Conservation (phyloP, 257 asterid species). For the Solanum virginianum region DNA sequence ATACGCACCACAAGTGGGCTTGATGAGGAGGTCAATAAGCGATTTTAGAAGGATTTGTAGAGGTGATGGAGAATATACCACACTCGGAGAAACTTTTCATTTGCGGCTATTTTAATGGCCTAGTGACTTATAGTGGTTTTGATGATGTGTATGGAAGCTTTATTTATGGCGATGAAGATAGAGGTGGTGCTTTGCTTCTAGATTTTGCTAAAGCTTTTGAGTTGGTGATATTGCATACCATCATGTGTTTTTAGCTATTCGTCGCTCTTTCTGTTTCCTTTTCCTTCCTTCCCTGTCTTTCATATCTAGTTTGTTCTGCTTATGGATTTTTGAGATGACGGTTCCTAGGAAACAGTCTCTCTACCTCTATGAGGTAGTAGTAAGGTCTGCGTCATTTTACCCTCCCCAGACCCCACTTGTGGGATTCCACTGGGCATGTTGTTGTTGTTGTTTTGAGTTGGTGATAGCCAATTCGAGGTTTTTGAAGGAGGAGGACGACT, state of each 20-base stretch:
- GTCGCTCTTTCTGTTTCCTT: too few species aligned
- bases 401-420: too few species aligned
- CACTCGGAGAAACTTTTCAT: neutral
- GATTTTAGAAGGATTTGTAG: neutral
- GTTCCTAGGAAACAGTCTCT: too few species aligned
- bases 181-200: neutral
- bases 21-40: neutral
- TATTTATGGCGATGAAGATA: neutral
- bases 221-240: neutral
- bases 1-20: neutral
- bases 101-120: neutral
- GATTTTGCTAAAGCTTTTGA: neutral
- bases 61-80: neutral
- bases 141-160: neutral
- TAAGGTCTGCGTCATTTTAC: too few species aligned
- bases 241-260: too few species aligned
- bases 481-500: neutral
- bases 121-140: neutral
- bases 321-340: too few species aligned
- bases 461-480: neutral
- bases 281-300: too few species aligned
- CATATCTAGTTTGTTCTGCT: too few species aligned
- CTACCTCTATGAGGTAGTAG: too few species aligned
- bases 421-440: too few species aligned
- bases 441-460: neutral